Evolutionary conservation across 306 rosid genomes (phyloP), one percentile per base, ranked within the genome.

Genomic region (Castanospermum australe): DNA sequence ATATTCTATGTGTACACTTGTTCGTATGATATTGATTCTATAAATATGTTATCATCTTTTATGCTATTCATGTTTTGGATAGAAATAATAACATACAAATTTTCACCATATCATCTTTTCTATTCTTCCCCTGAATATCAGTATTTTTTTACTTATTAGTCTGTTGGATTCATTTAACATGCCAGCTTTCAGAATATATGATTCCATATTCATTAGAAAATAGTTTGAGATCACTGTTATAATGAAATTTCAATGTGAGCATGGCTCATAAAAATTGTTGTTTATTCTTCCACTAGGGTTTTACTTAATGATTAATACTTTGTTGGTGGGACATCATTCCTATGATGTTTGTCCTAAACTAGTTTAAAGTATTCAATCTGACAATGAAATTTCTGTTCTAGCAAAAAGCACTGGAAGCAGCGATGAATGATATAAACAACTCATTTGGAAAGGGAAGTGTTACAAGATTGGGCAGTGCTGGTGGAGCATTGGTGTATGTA

Each of bases 381-480:
- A 72, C 77, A 56, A 15, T 56, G 47, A 70, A 67, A 22, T 71
- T 75, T 83, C n/a, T 52, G n/a, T 82, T 86, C 38, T 84, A 94
- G 98, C 93, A 95, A 90, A 95, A 90, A 83, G 99, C 99, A 62
- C 73, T 95, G 86, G 99, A 95, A 86, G 92, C 98, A 63, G 98
- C 97, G 0, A 95, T 95, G 96, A 95, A 90, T 74, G 99, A 95
- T 78, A 95, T 95, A 73, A 95, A 95, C 76, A 85, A 30, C 83
- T 91, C 98, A 57, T 95, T 93, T 77, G 99, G 99, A 51, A 95
- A 95, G 84, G 98, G 99, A 45, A 95, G 98, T 80, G 99, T 95
- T 68, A 95, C 99, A 21, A 84, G 99, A 86, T 76, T 95, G 76
- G 98, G 99, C 77, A 95, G 99, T 83, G 97, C 98, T 42, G 99